Evolutionary conservation across 1,139 yeast species (phyloP), one percentile per base, ranked within the genome.

Genomic region (Candida neerlandica): DNA sequence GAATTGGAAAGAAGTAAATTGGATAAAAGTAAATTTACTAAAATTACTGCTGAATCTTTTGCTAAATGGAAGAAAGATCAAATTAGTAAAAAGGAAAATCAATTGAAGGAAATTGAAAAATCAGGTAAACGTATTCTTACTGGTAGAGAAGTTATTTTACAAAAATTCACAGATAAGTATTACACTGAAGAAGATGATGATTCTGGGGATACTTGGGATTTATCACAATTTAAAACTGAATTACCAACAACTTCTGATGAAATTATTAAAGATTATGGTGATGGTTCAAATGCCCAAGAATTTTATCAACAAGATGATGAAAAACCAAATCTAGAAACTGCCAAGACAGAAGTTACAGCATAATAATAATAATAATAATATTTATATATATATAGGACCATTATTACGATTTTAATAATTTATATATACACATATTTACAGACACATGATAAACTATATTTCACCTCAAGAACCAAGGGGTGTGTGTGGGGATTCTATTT

Each of bases 1-100:
- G 99, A 95, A 66, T 83, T 95, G 51, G 99, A 94, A 71, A 85
- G 98, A 72, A 87, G 84, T 56, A 86, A 85, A 64, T 77, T 95
- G 64, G 96, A 96, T 60, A 85, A 77, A 66, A 73, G 80, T 51
- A 80, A 83, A 46, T 80, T 91, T 63, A 92, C 97, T 2, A 97
- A 98, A 29, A 91, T 95, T 54, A 92, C 96, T 1, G 73, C 83
- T 35, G 92, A 87, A 52, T 67, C 91, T n/a, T 95, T 95, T 67
- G 80, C 80, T 40, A 80, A 80, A 62, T 95, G 99, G 99, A 92
- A 92, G 73, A 66, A 70, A 56, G 81, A 84, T 55, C 89, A 90
- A 59, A 71, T 72, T 54, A 80, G 78, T 53, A 81, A 82, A 67
- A 86, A 80, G 70, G 74, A 76, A 47, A 85, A 84, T 59, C 85